phyloP scores from a whole-genome alignment of 2,329 filamentous ascomycete genomes.

The Scytalidium lignicola region DNA sequence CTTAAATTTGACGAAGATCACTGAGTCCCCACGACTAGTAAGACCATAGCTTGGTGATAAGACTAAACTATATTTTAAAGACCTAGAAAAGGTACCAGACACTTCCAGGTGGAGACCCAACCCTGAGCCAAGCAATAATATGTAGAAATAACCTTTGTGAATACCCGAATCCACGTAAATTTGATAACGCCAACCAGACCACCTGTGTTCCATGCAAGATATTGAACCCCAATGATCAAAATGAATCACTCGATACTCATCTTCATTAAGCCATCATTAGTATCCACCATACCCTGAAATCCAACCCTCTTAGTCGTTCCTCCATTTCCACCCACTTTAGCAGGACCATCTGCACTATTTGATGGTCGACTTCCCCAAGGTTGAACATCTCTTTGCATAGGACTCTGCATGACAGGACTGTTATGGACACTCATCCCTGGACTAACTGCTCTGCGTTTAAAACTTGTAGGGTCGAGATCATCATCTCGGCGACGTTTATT shows the following conservation, averaged over 20 bases:
- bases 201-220: too few relatives aligned
- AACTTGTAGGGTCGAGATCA: constrained; percentile 80
- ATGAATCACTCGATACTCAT: constrained; percentile 82
- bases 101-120: too few relatives aligned
- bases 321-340: constrained; percentile 42
- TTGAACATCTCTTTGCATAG: constrained; percentile 64
- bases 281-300: constrained; percentile 90
- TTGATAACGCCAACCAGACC: too few relatives aligned
- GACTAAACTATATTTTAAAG: too few relatives aligned
- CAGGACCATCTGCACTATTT: constrained; percentile 44
- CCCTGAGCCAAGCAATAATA: too few relatives aligned
- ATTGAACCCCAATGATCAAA: not conserved
- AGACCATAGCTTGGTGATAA: too few relatives aligned
- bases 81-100: too few relatives aligned
- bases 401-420: constrained; percentile 82
- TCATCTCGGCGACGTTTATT: constrained; percentile 84
- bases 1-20: too few relatives aligned
- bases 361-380: constrained; percentile 69
- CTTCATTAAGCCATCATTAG: constrained; percentile 92
- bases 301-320: constrained; percentile 57
- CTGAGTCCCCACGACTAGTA: too few relatives aligned
- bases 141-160: too few relatives aligned
- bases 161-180: too few relatives aligned
- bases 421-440: constrained; percentile 89
- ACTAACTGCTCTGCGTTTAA: constrained; percentile 88